phyloP scores from a whole-genome alignment of 805 yeast genomes.

The Spathaspora girioi region DNA sequence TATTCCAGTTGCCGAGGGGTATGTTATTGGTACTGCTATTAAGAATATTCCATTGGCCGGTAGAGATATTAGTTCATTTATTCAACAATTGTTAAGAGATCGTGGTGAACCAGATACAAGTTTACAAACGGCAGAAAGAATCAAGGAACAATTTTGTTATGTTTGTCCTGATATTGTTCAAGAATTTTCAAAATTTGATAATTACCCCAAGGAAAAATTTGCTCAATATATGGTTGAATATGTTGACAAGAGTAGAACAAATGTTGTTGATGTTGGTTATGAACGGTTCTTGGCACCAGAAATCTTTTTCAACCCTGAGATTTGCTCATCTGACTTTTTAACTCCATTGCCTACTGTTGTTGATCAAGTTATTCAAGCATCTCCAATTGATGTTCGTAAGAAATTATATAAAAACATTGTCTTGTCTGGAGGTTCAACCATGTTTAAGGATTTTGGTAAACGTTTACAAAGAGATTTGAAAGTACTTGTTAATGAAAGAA shows the following conservation, averaged over 20 bases:
- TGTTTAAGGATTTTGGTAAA: conserved; percentile 98
- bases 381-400: conserved; percentile 97
- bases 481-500: conserved; percentile 82
- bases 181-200: conserved; percentile 92
- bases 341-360: conserved; percentile 97
- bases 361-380: conserved; percentile 89
- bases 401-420: conserved; percentile 95
- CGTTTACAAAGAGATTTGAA: conserved; percentile 94
- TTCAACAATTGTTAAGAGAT: conserved; percentile 90
- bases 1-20: conserved; percentile 98
- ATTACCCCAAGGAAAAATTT: conserved; percentile 82
- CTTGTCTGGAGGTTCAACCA: conserved; percentile 95
- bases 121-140: conserved; percentile 91
- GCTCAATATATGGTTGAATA: conserved; percentile 89
- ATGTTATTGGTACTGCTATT: conserved; percentile 95
- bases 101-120: conserved; percentile 95
- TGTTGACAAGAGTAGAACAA: conserved; percentile 54
- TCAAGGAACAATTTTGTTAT: conserved; percentile 94
- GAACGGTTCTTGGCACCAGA: conserved; percentile 99
- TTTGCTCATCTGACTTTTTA: conserved; percentile 89
- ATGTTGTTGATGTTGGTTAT: conserved; percentile 86
- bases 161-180: conserved; percentile 97
- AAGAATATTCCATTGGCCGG: conserved; percentile 98
- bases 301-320: conserved; percentile 96
- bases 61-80: conserved; percentile 91